Evolutionary conservation across 192 early-diverging fungal species (phyloP), one percentile per base, ranked within the genome.

Genomic region (Lobulomyces angularis): DNA sequence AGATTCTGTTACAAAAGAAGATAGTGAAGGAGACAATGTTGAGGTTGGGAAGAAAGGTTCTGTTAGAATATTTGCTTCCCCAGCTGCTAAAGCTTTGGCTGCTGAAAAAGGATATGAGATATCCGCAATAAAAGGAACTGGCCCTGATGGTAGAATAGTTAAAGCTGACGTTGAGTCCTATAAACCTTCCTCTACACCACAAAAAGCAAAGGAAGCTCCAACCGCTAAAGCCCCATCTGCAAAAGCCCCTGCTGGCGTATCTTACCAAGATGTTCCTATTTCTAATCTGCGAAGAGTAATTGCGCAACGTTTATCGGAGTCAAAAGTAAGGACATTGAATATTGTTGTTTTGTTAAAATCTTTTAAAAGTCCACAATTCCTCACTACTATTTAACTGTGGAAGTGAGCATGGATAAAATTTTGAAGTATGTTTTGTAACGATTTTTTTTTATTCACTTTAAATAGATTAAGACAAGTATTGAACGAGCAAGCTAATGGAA

Each of bases 91-190:
- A 67, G 82, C 74, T 39, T 65, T 93, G 37, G 94, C 94, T 35
- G 74, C 72, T 39, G 82, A 90, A 53, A 80, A 82, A 62, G 73
- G 69, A 46, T 70, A 95, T 48, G 61, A 75, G 46, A 71, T 98
- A 41, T 61, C 65, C 35, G 61, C 74, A 29, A 61, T 98, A 45
- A 62, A 65, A 41, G 94, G 90, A 38, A 74, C 88, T 46, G 94
- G 91, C 20, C 91, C 91, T 29, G 55, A 74, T 35, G 89, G 89
- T 44, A 79, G 91, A 44, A 83, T 98, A 45, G 56, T 88, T 35
- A 94, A 95, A 76, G 71, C 75, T 30, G 94, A 98, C 56, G 79
- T 98, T 27, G 74, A 86, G 46, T 67, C 53, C 53, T 76, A 51
- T 54, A 68, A 72, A 41, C 34, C 58, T 28, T 56, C 56, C 0